Conservation (phyloP, 2,329 filamentous ascomycete species). For the Amylocarpus encephaloides region DNA sequence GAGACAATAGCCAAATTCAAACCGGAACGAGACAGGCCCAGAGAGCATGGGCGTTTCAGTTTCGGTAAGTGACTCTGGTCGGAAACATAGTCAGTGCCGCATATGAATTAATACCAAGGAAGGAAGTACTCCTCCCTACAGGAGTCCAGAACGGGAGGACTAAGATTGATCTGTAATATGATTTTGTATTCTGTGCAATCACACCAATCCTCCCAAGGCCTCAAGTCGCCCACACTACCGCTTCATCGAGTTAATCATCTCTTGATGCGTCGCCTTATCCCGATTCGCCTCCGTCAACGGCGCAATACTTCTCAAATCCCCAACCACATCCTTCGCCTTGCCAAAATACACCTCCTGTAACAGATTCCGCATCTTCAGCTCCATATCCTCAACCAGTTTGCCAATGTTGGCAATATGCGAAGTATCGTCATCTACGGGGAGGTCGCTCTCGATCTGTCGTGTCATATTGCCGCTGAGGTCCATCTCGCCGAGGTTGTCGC, state of each 20-base stretch:
- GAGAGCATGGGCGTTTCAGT: too few relatives aligned
- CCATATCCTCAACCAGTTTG: slow-evolving; percentile 95
- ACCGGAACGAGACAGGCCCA: too few relatives aligned
- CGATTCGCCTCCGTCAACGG: slow-evolving; percentile 77
- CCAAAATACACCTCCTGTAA: slow-evolving; percentile 99
- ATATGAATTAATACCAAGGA: too few relatives aligned
- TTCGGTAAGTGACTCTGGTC: too few relatives aligned
- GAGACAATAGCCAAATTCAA: too few relatives aligned
- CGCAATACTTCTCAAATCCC: slow-evolving; percentile 81
- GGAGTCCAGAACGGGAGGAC: too few relatives aligned
- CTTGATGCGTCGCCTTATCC: slow-evolving; percentile 78
- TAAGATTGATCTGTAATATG: too few relatives aligned
- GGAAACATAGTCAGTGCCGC: too few relatives aligned
- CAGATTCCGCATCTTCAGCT: slow-evolving; percentile 97
- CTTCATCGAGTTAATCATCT: slow-evolving; percentile 66
- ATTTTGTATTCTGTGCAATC: too few relatives aligned
- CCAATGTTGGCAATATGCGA: slow-evolving; percentile 96
- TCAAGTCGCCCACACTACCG: slow-evolving; percentile 15
- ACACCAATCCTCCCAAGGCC: not conserved
- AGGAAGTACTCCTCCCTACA: too few relatives aligned
- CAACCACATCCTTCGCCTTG: slow-evolving; percentile 97
- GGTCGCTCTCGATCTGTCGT: slow-evolving; percentile 85
- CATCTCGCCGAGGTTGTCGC: slow-evolving; percentile 68
- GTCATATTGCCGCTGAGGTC: slow-evolving; percentile 98
- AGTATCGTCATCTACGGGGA: slow-evolving; percentile 82